Conservation (phyloP, 2,329 filamentous ascomycete species). For the Rutstroemia sp. region DNA sequence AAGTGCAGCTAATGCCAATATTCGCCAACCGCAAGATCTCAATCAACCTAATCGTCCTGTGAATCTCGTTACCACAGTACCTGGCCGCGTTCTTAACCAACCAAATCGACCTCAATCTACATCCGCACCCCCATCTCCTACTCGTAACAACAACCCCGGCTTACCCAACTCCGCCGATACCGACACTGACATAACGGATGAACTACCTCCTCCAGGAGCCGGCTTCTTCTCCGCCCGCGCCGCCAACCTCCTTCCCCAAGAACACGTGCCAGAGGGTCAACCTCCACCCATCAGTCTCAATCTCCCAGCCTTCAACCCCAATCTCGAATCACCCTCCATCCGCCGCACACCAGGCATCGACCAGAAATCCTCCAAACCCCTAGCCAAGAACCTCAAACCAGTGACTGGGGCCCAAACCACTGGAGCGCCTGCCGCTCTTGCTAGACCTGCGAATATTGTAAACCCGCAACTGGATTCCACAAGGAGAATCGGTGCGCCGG, state of each 20-base stretch:
- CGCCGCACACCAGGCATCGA: slow-evolving; percentile 84
- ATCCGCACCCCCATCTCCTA: slow-evolving; percentile 18
- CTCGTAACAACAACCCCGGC: slow-evolving; percentile 3
- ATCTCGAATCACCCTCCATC: slow-evolving; percentile 74
- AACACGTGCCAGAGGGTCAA: slow-evolving; percentile 13
- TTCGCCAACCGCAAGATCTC: slow-evolving; percentile 16
- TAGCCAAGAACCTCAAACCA: slow-evolving; percentile 51
- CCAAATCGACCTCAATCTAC: slow-evolving; percentile 22
- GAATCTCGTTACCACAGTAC: slow-evolving; percentile 13
- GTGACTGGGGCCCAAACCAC: slow-evolving; percentile 31
- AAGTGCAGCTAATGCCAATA: slow-evolving; percentile 14
- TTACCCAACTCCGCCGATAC: slow-evolving; percentile 5
- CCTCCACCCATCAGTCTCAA: slow-evolving; percentile 35
- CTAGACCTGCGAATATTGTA: slow-evolving; percentile 33
- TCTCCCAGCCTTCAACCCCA: slow-evolving; percentile 61
- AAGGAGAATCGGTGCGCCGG: slow-evolving; percentile 53
- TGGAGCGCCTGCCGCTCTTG: slow-evolving; percentile 18
- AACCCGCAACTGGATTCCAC: slow-evolving; percentile 48
- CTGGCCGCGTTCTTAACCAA: slow-evolving; percentile 26
- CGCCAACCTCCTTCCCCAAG: slow-evolving; percentile 47
- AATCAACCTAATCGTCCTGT: slow-evolving; percentile 11
- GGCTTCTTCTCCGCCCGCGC: slow-evolving; percentile 68
- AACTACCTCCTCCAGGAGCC: slow-evolving; percentile 21
- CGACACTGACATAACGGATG: slow-evolving; percentile 13
- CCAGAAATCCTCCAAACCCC: slow-evolving; percentile 65